Base-by-base conservation (phyloP, 2,329 filamentous ascomycete species). In the Xylariaceae sp. region DNA sequence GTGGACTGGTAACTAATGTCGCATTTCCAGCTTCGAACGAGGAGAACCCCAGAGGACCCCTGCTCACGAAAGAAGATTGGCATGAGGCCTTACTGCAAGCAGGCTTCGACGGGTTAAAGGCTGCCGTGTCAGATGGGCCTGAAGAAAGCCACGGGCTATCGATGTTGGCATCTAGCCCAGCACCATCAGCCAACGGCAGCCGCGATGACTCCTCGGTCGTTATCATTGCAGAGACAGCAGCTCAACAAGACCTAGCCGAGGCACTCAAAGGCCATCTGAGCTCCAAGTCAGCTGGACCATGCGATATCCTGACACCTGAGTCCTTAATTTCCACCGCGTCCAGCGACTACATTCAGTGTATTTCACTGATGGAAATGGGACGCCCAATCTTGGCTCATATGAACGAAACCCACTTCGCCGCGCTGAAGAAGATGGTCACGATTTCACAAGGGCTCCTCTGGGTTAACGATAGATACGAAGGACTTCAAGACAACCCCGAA, bases 51-150 rank as follows among this genome's bases (percentile, higher is more conserved):
- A 11, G 17, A 8, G 9, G 33, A 18, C n/a, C 33, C 4, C 13
- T 34, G n/a, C 33, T 34, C 11, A 54, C 48, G 2, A 44, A 43
- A n/a, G 42, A 44, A 8, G 33, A 19, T 3, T 61, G 59, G 59
- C 26, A 41, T 4, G 22, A 43, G 13, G 40, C 49, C 17, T 38
- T 61, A 3, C 22, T 22, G 3, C 37, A 28, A 7, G 35, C 48
- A 4, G 48, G 48, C 4, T 50, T 50, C 31, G 39, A 39, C 18
- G 47, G 47, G 11, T 8, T 37, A 7, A 13, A n/a, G 13, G 34
- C 22, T 4, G 12, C 34, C 6, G 17, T 24, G 19, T 24, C 34
- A 9, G 34, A 30, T 30, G 28, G 29, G 9, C 11, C 26, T 26
- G 28, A 30, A 18, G 28, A 38, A 17, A 30, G 4, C 15, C 36